Evolutionary conservation across 1,284 basidiomycete genomes (phyloP).

Genomic region (Cryptococcus sp.): DNA sequence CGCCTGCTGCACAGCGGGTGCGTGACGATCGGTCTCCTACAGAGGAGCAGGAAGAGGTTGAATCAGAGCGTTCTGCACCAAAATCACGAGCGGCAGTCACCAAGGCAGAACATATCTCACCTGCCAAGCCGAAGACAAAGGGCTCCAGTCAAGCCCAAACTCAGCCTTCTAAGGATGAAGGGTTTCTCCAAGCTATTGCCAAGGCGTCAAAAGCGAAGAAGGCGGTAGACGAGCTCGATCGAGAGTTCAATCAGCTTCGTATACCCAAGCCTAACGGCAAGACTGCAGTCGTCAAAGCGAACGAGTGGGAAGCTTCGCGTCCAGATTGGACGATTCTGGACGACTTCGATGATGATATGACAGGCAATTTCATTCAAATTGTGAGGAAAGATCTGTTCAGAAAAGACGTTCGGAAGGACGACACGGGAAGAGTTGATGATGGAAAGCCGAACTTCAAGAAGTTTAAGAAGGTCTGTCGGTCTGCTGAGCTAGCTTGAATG

Average conservation of each 20-base stretch:
- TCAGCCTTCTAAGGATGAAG: constrained; percentile 37
- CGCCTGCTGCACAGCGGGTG: constrained; percentile 11
- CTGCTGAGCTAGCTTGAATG: background rate
- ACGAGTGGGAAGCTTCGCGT: constrained; percentile 58
- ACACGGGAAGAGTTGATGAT: constrained; percentile 52
- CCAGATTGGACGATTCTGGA: constrained; percentile 58
- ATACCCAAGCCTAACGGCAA: constrained; percentile 63
- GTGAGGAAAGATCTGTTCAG: constrained; percentile 54
- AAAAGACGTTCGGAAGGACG: constrained; percentile 53
- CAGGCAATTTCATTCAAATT: constrained; percentile 84
- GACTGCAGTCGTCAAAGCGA: constrained; percentile 53
- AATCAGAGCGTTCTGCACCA: background rate
- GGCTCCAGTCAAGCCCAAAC: background rate
- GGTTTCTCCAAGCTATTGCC: constrained; percentile 45
- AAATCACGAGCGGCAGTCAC: background rate
- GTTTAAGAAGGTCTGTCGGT: constrained; percentile 70
- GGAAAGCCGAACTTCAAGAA: constrained; percentile 78
- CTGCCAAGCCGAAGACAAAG: constrained; percentile 6
- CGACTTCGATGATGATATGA: constrained; percentile 71
- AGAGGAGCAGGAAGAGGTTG: constrained; percentile 21
- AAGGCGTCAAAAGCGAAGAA: constrained; percentile 37
- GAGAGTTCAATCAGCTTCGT: constrained; percentile 77
- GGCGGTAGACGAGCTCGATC: constrained; percentile 68
- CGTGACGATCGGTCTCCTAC: constrained; percentile 12
- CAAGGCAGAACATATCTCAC: background rate